Evolutionary conservation across 2,329 filamentous ascomycete species (phyloP), one percentile per base, ranked within the genome.

Genomic region (Microsporum audouinii): DNA sequence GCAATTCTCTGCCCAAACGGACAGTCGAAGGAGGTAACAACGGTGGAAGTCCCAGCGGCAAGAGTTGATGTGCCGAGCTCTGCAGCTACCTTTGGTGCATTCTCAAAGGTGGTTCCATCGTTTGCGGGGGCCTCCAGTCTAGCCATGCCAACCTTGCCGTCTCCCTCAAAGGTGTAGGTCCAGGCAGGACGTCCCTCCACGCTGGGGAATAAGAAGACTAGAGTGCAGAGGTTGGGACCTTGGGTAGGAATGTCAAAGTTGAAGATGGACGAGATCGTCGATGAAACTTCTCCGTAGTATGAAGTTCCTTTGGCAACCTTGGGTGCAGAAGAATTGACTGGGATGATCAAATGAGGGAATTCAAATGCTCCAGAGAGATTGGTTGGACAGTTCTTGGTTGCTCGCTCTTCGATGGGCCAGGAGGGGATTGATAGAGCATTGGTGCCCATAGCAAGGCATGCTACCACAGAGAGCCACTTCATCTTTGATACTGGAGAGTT

Each of bases 171-270:
- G 23, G 73, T 79, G 72, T 77, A 86, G 8, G 77, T 76, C 0
- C 84, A 84, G 1, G 83, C 85, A 71, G 83, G 72, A n/a, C 87
- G 80, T 38, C 84, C 72, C 14, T 76, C 67, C 63, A 82, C 71
- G 58, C 75, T 66, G 8, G 86, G 86, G 73, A 88, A 82, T 51
- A 87, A 76, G 80, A 88, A 88, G 61, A 84, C 75, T 6, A 88
- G 75, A 60, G 78, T 80, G 75, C 86, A 89, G 5, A 74, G 82
- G 49, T 57, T 45, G 8, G 55, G 59, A 12, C 55, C 53, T 68
- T 81, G 81, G 66, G 83, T 78, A 3, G 73, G 71, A 49, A 88
- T 81, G 68, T 87, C 84, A 73, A 88, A 88, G 76, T 87, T 87
- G 80, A 86, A 88, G 68, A 88, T 80, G 10, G 81, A 80, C 7